Percentiles rank a stretch among this genome's conserved stretches.
Evolutionary conservation across 805 yeast species (phyloP).

Genomic region (Allodekkera sacchari): DNA sequence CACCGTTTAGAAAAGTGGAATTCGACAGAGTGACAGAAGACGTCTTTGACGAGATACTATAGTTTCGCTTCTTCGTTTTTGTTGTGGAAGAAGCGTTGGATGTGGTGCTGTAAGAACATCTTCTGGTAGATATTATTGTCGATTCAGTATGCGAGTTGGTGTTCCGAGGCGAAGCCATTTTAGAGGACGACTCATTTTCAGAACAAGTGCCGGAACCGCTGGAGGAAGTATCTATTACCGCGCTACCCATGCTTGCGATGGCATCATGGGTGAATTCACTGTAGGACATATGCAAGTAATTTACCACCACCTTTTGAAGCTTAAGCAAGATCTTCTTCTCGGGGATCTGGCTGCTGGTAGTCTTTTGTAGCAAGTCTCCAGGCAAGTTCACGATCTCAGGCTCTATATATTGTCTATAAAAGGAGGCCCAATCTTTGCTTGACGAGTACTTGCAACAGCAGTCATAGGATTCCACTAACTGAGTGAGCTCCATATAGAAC

Average conservation of each 20-base stretch:
- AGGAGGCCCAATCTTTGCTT: slow-evolving; percentile 18
- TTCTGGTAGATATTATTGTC: no score
- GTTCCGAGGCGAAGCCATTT: no score
- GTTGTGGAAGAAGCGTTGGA: slow-evolving; percentile 1
- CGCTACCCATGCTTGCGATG: no score
- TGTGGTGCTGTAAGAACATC: no score
- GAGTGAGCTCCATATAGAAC: slow-evolving; percentile 20
- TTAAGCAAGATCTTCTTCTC: slow-evolving; percentile 8
- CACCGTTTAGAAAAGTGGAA: not conserved
- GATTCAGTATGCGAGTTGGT: no score
- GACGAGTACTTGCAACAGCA: slow-evolving; percentile 1
- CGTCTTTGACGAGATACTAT: slow-evolving; percentile 3
- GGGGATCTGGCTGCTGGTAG: slow-evolving; percentile 15
- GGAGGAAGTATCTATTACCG: no score
- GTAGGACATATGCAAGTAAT: slow-evolving; percentile 21
- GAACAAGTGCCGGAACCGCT: no score
- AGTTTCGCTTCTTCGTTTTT: slow-evolving; percentile 5
- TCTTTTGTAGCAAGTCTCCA: slow-evolving; percentile 14
- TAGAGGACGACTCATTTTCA: no score
- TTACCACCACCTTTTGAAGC: slow-evolving; percentile 15
- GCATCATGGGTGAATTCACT: slow-evolving; percentile 20
- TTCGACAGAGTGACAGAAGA: slow-evolving; percentile 2
- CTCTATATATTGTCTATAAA: slow-evolving; percentile 21
- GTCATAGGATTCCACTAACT: slow-evolving; percentile 11
- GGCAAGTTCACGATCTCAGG: slow-evolving; percentile 27